These are phyloP conservation scores for Crithidia expoeki DNA, from an alignment of 208 protist genomes.

Conservation along the genomic window DNA sequence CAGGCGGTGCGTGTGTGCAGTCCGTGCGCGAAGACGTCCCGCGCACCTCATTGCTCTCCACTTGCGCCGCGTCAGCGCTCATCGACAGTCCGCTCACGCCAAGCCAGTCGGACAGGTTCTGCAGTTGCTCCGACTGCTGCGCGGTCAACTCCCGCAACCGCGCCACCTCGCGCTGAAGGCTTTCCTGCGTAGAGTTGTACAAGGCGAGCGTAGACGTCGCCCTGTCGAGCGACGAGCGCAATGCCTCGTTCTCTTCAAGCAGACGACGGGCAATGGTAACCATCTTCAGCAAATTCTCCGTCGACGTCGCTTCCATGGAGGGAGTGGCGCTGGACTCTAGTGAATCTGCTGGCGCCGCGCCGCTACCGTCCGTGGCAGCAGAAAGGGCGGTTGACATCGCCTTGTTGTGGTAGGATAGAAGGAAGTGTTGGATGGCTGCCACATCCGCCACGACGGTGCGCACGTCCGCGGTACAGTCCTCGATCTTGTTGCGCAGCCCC, in stretches of 20 bases:
- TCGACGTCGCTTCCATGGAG: background rate
- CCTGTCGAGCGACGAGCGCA: slow-evolving; percentile 24
- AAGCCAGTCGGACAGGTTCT: slow-evolving; percentile 23
- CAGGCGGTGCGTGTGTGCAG: background rate
- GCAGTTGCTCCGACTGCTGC: slow-evolving; percentile 21
- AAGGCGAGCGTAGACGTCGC: slow-evolving; percentile 15
- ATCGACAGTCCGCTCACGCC: slow-evolving; percentile 12
- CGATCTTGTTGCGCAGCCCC: slow-evolving; percentile 18
- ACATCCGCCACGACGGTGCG: slow-evolving; percentile 23
- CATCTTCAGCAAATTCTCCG: slow-evolving; percentile 37
- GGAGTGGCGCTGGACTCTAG: slow-evolving; percentile 6
- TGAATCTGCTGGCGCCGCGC: background rate
- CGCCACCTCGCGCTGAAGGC: slow-evolving; percentile 28
- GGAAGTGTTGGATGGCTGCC: slow-evolving; percentile 32
- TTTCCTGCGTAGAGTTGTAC: slow-evolving; percentile 9
- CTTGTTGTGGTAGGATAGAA: slow-evolving; percentile 24
- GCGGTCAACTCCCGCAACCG: slow-evolving; percentile 22
- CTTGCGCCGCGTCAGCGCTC: background rate
- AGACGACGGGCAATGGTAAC: slow-evolving; percentile 31
- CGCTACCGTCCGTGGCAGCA: background rate
- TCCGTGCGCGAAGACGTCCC: background rate
- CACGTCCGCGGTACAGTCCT: slow-evolving; percentile 13
- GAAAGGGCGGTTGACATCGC: slow-evolving; percentile 34
- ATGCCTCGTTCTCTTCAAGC: slow-evolving; percentile 33
- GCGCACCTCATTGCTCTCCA: background rate